Evolutionary conservation across 176 grass and related monocot species (phyloP), one percentile per base, ranked within the genome.

Genomic region (Aechmea fasciata): DNA sequence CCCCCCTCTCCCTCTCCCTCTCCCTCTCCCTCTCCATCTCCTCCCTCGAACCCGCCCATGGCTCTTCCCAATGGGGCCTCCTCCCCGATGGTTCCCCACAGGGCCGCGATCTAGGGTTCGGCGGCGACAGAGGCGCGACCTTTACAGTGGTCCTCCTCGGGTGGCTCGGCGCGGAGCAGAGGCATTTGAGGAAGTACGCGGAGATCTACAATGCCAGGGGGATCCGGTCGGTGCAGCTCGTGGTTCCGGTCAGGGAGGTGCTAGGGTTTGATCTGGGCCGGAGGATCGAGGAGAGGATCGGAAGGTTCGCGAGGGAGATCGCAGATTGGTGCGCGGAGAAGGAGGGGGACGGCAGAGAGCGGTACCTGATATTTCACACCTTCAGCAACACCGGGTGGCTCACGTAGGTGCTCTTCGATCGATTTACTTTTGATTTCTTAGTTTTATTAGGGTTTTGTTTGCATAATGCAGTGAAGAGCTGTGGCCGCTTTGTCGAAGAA

Each of bases 341-440:
- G 55, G 83, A 85, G 73, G 62, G 61, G 13, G 83, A 81, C 68
- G 83, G 83, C 11, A 75, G 79, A 19, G 82, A 77, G 3, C 80
- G 94, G 28, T 80, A 85, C 52, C 77, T 99, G 51, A 79, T 99
- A 25, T 90, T 99, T 81, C 94, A 99, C 76, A 90, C 94, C 3
- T 99, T 99, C 77, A 99, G 94, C 94, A 99, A 99, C 77, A 99
- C 94, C 10, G 87, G 94, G 2, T 99, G 94, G 94, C 84, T 99
- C 51, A 81, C 84, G 94, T 99, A 99, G 68, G 54, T 59, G 54
- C 54, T 41, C 33, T 41, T 41, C 33, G 33, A 41, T 41, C 33
- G 6, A 13, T 17, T 20, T 59, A 15, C 19, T 59, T 59, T 3
- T 59, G 14, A 9, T 20, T 18, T 59, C 3, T 18, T 59, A 3